Conservation (phyloP, 441 rosid species). For the Croton laevigatus region DNA sequence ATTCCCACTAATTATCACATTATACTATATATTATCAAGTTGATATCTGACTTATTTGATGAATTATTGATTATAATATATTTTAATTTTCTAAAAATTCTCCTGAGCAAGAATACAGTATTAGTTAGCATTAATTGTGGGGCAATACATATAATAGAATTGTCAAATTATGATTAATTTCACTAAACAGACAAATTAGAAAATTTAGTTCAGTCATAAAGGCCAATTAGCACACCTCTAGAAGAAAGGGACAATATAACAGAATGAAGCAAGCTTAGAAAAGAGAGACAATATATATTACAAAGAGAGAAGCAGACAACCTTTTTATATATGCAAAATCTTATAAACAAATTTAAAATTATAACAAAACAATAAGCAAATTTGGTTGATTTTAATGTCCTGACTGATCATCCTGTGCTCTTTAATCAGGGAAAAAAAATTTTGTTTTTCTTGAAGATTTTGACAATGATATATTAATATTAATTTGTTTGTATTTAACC, state of each 20-base stretch:
- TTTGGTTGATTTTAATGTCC: conserved; percentile 20
- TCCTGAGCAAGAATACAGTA: not conserved
- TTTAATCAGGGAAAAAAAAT: conserved; percentile 20
- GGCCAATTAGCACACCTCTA: conserved; percentile 19
- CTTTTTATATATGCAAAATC: conserved; percentile 9
- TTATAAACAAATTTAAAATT: conserved; percentile 15
- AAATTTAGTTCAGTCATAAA: conserved; percentile 27
- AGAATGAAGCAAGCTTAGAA: conserved; percentile 2
- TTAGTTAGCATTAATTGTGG: conserved; percentile 24
- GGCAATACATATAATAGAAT: conserved; percentile 19
- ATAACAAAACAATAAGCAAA: conserved; percentile 23
- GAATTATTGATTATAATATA: conserved; percentile 15
- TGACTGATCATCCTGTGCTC: conserved; percentile 1
- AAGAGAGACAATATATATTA: conserved; percentile 9
- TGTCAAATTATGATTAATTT: conserved; percentile 17
- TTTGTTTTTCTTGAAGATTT: conserved; percentile 13
- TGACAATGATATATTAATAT: conserved; percentile 13
- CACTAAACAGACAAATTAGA: conserved; percentile 28
- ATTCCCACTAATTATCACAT: not conserved
- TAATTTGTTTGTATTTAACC: not conserved
- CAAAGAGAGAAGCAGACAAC: conserved; percentile 19
- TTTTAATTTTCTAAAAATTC: conserved; percentile 7
- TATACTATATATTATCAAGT: not conserved
- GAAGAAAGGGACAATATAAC: conserved; percentile 26
- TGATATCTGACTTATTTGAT: conserved; percentile 11